phyloP scores from a whole-genome alignment of 495 filamentous ascomycete species.

The Penicillium desertorum region DNA sequence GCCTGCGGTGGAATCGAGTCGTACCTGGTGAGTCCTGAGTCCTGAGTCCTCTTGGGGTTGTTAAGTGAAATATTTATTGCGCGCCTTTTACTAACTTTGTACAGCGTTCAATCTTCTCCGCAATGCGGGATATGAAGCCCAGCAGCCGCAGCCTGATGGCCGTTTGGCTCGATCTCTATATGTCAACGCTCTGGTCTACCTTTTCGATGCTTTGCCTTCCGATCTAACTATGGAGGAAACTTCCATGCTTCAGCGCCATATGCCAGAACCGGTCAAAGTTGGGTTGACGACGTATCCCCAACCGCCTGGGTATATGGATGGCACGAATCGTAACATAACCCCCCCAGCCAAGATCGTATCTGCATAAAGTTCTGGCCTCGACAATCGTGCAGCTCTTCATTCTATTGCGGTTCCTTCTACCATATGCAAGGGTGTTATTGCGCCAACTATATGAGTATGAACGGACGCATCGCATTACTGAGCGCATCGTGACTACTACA shows the following conservation, averaged over 20 bases:
- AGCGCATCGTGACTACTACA: constrained; percentile 50
- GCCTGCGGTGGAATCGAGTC: constrained; percentile 44
- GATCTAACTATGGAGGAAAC: constrained; percentile 51
- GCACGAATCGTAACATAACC: background rate
- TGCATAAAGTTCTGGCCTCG: constrained; percentile 59
- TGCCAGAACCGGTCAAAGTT: constrained; percentile 32
- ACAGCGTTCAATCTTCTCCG: constrained; percentile 43
- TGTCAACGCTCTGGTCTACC: constrained; percentile 62
- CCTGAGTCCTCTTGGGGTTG: background rate
- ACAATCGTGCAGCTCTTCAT: constrained; percentile 58
- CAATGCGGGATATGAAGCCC: constrained; percentile 42
- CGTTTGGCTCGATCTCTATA: constrained; percentile 64
- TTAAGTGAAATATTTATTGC: background rate
- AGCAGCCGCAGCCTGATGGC: constrained; percentile 36
- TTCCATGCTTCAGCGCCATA: constrained; percentile 27
- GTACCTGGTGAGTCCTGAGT: constrained; percentile 37
- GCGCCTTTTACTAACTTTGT: constrained; percentile 6
- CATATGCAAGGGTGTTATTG: constrained; percentile 57
- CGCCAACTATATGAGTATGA: constrained; percentile 58
- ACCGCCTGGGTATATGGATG: constrained; percentile 34
- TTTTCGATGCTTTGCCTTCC: constrained; percentile 62
- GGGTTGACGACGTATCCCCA: constrained; percentile 13
- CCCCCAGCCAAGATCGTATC: constrained; percentile 39
- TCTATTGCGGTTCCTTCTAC: constrained; percentile 54
- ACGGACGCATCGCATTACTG: constrained; percentile 59